Evolutionary conservation across 2,329 filamentous ascomycete species (phyloP).

Genomic region (Aspergillus caelatus): DNA sequence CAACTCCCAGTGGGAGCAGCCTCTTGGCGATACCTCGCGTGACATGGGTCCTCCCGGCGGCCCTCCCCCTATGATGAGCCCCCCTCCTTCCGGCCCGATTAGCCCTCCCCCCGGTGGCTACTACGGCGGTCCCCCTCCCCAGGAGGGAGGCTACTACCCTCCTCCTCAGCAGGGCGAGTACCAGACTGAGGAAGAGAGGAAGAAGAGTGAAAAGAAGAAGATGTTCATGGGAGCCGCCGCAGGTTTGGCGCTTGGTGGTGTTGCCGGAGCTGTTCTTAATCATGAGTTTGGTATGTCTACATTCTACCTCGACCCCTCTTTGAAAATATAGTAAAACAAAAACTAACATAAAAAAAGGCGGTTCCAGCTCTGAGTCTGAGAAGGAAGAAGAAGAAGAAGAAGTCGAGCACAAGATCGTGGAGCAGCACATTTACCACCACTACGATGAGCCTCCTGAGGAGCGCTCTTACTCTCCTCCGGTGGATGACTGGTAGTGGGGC

Average conservation of each 20-base stretch:
- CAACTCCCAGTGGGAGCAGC: slow-evolving; percentile 66
- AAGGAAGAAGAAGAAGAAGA: background rate
- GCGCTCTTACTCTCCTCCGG: background rate
- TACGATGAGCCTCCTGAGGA: background rate
- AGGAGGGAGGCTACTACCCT: slow-evolving; percentile 11
- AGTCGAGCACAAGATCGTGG: background rate
- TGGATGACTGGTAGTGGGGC: slow-evolving; percentile 1
- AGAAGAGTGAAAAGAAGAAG: slow-evolving; percentile 53
- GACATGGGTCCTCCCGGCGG: slow-evolving; percentile 18
- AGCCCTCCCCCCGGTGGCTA: slow-evolving; percentile 18
- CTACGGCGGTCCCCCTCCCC: slow-evolving; percentile 19
- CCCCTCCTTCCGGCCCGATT: slow-evolving; percentile 15
- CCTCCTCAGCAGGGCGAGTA: slow-evolving; percentile 9
- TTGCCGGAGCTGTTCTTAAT: slow-evolving; percentile 61
- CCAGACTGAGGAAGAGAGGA: slow-evolving; percentile 34
- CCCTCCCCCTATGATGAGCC: slow-evolving; percentile 22
- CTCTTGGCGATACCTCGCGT: slow-evolving; percentile 37
- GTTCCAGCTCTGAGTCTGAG: background rate
- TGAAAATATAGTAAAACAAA: too few species aligned
- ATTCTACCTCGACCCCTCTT: too few species aligned
- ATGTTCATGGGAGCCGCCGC: slow-evolving; percentile 60
- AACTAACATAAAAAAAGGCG: background rate
- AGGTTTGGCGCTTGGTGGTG: slow-evolving; percentile 58
- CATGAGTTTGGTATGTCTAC: slow-evolving; percentile 57
- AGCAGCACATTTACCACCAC: background rate